Conservation (phyloP, 2,329 filamentous ascomycete species). For the Gnomoniopsis sp. region DNA sequence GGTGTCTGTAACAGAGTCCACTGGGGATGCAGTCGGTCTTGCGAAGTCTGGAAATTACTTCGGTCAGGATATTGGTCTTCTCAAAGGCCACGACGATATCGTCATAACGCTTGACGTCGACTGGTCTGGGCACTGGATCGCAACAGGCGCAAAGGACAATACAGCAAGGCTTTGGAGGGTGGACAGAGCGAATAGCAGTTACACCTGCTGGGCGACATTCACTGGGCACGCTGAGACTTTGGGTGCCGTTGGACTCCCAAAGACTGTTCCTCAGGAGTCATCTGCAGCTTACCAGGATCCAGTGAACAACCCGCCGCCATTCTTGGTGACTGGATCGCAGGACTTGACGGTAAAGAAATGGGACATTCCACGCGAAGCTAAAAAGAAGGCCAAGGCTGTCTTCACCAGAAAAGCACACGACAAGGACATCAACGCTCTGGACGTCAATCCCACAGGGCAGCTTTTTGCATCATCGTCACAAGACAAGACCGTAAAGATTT, state of each 20-base stretch:
- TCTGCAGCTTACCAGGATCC: slow-evolving; percentile 71
- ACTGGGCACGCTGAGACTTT: slow-evolving; percentile 93
- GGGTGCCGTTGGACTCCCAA: slow-evolving; percentile 82
- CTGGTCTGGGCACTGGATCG: slow-evolving; percentile 96
- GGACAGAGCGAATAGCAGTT: slow-evolving; percentile 71
- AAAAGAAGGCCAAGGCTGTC: slow-evolving; percentile 60
- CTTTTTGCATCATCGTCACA: slow-evolving; percentile 95
- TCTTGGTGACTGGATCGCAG: slow-evolving; percentile 87
- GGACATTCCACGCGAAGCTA: slow-evolving; percentile 66
- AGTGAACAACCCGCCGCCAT: slow-evolving; percentile 74
- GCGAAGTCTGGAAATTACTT: slow-evolving; percentile 58
- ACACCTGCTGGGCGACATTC: slow-evolving; percentile 50
- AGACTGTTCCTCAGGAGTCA: slow-evolving; percentile 61
- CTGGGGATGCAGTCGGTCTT: slow-evolving; percentile 23
- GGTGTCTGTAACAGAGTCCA: slow-evolving; percentile 61
- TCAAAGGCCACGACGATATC: slow-evolving; percentile 92
- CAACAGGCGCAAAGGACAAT: slow-evolving; percentile 95
- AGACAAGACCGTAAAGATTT: slow-evolving; percentile 95
- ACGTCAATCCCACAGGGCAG: slow-evolving; percentile 69
- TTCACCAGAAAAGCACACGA: slow-evolving; percentile 96
- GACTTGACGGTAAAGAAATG: slow-evolving; percentile 95
- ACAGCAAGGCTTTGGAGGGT: slow-evolving; percentile 87
- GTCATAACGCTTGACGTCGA: slow-evolving; percentile 92
- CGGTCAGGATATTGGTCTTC: slow-evolving; percentile 79
- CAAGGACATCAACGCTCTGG: slow-evolving; percentile 96